Base-by-base conservation (phyloP, 2,329 filamentous ascomycete genomes). In the Ceratocystis cubensis region DNA sequence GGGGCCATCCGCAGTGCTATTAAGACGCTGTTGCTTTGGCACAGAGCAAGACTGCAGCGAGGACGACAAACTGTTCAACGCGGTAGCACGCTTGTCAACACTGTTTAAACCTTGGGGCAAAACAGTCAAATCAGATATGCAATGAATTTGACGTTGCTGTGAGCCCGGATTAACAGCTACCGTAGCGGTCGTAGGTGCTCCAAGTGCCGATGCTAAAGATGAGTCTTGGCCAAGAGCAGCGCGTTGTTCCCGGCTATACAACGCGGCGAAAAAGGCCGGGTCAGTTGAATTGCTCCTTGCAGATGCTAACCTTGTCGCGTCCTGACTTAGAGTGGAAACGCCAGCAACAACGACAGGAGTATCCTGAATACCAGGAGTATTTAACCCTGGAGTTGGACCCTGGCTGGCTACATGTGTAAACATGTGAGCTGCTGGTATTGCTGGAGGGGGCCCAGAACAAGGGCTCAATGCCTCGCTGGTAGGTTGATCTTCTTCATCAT, bases 181-280 rank as follows among this genome's bases (percentile, higher is more conserved):
- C 5, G 44, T 20, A 5, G 25, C 44, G 20, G 41, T 20, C 3
- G 62, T 28, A 22, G 15, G 25, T 17, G 25, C 45, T n/a, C 2
- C 2, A 2, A 22, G 44, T 59, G 56, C 56, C 3, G 30, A 10
- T 59, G 30, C 7, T 37, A 59, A 30, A 59, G 56, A 59, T 5
- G 62, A 44, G 30, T 41, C 25, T 5, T 53, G 46, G 5, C 63
- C 66, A 7, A 68, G 61, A 5, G 66, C 70, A 8, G 74, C 73
- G 44, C 73, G 73, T 48, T 75, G 75, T 70, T 82, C 79, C 61
- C 80, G 77, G 25, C 79, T 74, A 67, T 80, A 81, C 8, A 82
- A 71, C 63, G 73, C 75, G 61, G 76, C 76, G 69, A 82, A 82
- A 69, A 81, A 78, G 0, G 74, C 75, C 1, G 76, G 75, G 67